phyloP scores from a whole-genome alignment of 106 monocot genomes.

The Dendrobium chrysotoxum region DNA sequence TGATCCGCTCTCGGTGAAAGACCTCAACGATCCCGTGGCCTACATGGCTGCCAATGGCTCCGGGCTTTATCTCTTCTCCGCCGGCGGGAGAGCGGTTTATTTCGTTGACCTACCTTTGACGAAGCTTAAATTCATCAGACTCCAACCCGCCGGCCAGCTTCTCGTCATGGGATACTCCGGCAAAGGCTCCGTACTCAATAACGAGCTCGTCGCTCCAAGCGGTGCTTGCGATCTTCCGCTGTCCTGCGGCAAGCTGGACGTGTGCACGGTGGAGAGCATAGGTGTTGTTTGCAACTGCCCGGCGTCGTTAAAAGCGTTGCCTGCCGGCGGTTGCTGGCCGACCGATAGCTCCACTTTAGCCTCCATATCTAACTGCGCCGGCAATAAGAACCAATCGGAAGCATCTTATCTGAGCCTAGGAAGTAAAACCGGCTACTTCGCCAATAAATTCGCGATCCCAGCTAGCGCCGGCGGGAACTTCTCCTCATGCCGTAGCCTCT shows the following conservation, averaged over 20 bases:
- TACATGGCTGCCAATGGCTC: conserved; percentile 38
- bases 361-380: conserved; percentile 8
- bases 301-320: conserved; percentile 13
- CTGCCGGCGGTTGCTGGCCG: conserved; percentile 42
- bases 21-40: conserved; percentile 26
- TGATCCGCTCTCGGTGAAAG: conserved; percentile 29
- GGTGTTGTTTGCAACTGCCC: conserved; percentile 50
- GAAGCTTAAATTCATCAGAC: conserved; percentile 18
- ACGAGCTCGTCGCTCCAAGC: conserved; percentile 37
- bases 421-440: conserved; percentile 38
- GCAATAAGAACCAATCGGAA: neutral
- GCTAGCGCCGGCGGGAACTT: conserved; percentile 8
- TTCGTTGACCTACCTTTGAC: conserved; percentile 13
- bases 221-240: conserved; percentile 56
- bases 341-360: conserved; percentile 27
- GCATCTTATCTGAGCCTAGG: conserved; percentile 30
- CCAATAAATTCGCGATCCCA: conserved; percentile 31
- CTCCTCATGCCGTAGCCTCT: conserved; percentile 33
- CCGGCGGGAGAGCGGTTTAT: conserved; percentile 9
- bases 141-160: conserved; percentile 39
- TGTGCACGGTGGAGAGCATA: conserved; percentile 30
- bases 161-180: conserved; percentile 11
- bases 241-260: conserved; percentile 33
- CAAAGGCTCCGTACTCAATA: neutral
- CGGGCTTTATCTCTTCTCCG: conserved; percentile 45